Evolutionary conservation across 1,139 yeast genomes (phyloP).

Genomic region (Blastobotrys proliferans): DNA sequence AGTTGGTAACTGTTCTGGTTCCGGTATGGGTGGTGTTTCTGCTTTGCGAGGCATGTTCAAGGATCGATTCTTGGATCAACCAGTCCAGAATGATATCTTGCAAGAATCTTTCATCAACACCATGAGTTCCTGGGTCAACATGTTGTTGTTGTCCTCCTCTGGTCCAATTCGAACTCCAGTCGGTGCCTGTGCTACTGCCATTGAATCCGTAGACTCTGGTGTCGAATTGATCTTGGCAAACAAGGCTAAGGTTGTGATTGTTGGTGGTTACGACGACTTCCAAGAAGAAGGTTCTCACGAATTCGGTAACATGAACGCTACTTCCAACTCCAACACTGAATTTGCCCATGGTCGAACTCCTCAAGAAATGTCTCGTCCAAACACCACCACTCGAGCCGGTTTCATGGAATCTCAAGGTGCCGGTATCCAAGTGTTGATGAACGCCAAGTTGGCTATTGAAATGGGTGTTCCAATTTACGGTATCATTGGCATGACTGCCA

Average conservation of each 20-base stretch:
- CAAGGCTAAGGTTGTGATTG: constrained; percentile 92
- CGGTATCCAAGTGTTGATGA: constrained; percentile 96
- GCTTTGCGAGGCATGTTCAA: constrained; percentile 97
- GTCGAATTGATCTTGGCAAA: constrained; percentile 88
- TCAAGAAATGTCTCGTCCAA: constrained; percentile 96
- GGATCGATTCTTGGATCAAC: constrained; percentile 86
- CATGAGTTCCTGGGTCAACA: constrained; percentile 99
- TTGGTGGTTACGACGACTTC: constrained; percentile 99
- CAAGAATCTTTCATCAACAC: constrained; percentile 99
- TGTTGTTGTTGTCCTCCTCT: constrained; percentile 94
- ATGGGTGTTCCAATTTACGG: constrained; percentile 99
- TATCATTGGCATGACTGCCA: constrained; percentile 87
- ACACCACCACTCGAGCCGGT: constrained; percentile 93
- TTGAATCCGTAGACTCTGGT: constrained; percentile 96
- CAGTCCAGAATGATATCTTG: constrained; percentile 92
- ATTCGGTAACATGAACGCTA: constrained; percentile 98
- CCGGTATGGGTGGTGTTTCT: constrained; percentile 99
- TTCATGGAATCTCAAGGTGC: constrained; percentile 99
- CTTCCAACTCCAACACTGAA: constrained; percentile 84
- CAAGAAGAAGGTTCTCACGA: constrained; percentile 98
- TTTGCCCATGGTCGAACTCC: constrained; percentile 96
- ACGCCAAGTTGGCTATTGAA: constrained; percentile 84
- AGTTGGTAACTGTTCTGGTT: constrained; percentile 98
- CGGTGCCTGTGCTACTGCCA: constrained; percentile 99
- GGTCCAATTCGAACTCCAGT: constrained; percentile 99